Percentiles rank a stretch among this genome's conserved stretches.
Conservation (phyloP, 352 stramenopile genomes). For the Plasmopara halstedii region DNA sequence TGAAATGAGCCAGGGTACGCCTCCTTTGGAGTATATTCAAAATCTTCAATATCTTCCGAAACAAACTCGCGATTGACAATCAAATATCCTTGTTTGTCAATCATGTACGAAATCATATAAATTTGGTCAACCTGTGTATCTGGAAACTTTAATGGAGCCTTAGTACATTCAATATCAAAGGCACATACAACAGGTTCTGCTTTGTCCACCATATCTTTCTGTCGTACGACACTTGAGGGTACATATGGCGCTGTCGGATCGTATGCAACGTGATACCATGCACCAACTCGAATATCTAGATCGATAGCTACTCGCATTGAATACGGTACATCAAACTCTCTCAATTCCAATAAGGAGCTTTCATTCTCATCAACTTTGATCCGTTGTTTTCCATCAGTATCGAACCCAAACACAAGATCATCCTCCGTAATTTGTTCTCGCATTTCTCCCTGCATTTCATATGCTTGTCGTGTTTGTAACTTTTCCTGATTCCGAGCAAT, state of each 20-base stretch:
- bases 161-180: conserved; percentile 99
- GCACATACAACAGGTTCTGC: conserved; percentile 93
- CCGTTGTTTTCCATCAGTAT: conserved; percentile 11
- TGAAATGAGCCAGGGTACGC: conserved; percentile 89
- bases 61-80: conserved; percentile 97
- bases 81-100: conserved; percentile 92
- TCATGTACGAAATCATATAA: conserved; percentile 99
- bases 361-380: conserved; percentile 52
- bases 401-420: conserved; percentile 27
- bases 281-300: conserved; percentile 92
- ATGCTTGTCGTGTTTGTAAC: conserved; percentile 53
- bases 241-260: conserved; percentile 51
- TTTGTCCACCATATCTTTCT: conserved; percentile 88
- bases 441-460: conserved; percentile 48
- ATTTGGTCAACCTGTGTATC: conserved; percentile 93
- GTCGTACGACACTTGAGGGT: conserved; percentile 39
- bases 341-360: conserved; percentile 83
- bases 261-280: conserved; percentile 94
- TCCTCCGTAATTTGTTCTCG: conserved; percentile 36
- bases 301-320: conserved; percentile 94
- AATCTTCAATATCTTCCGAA: conserved; percentile 95
- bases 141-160: conserved; percentile 98
- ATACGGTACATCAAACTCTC: conserved; percentile 99
- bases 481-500: conserved; percentile 60
- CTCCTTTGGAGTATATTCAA: conserved; percentile 98